These are phyloP conservation scores for Kwoniella mangroviensis DNA, from an alignment of 768 basidiomycete genomes.

Conservation along the genomic window DNA sequence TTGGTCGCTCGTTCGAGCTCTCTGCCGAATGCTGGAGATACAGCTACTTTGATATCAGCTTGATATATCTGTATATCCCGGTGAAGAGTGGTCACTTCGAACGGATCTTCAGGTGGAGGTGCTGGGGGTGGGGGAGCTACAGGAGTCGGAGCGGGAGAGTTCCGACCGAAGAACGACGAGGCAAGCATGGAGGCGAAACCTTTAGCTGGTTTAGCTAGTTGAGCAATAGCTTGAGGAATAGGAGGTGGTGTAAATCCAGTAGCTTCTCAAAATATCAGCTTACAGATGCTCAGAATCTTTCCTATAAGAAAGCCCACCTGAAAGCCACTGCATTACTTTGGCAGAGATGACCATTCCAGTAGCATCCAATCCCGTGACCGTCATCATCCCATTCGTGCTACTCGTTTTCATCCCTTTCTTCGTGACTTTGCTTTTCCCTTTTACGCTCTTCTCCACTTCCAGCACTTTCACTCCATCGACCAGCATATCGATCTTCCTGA, in stretches of 20 bases:
- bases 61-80: conserved; percentile 54
- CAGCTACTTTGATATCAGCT: conserved; percentile 56
- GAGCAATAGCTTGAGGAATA: conserved; percentile 45
- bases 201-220: conserved; percentile 38
- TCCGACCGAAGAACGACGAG: conserved; percentile 47
- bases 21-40: conserved; percentile 50
- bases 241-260: conserved; percentile 53
- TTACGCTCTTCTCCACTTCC: conserved; percentile 51
- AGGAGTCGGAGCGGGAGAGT: conserved; percentile 32
- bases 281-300: neutral
- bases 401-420: conserved; percentile 62
- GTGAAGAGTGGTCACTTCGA: conserved; percentile 44
- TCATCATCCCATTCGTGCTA: conserved; percentile 71
- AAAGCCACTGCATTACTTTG: conserved; percentile 66
- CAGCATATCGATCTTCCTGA: conserved; percentile 76
- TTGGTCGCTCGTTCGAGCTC: conserved; percentile 91
- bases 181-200: conserved; percentile 51
- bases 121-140: conserved; percentile 40
- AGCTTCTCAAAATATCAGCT: conserved; percentile 30
- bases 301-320: conserved; percentile 29
- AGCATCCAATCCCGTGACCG: conserved; percentile 67
- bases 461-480: conserved; percentile 69
- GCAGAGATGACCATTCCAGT: conserved; percentile 74
- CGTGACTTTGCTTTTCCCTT: conserved; percentile 38
- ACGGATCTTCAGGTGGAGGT: conserved; percentile 52